A percentile compares a stretch with the other conserved stretches of the same genome.
Conservation (phyloP, 805 yeast species). For the Tetrapisispora fleetii region DNA sequence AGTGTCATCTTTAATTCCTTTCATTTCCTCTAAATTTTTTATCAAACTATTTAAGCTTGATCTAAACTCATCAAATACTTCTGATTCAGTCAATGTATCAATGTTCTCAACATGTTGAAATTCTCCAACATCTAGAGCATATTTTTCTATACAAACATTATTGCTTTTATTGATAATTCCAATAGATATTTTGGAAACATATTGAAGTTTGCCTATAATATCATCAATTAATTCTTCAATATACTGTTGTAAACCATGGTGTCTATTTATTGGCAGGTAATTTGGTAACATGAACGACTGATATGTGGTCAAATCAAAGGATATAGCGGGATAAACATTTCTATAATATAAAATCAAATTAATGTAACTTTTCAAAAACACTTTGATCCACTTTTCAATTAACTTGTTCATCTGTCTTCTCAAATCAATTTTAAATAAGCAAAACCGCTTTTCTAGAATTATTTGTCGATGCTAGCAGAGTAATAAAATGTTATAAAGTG, state of each 20-base stretch:
- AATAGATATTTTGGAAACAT: conserved; percentile 16
- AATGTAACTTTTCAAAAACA: conserved; percentile 31
- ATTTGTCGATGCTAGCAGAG: not conserved
- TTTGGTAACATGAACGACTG: conserved; percentile 35
- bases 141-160: conserved; percentile 21
- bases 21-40: conserved; percentile 17
- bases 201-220: conserved; percentile 16
- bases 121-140: conserved; percentile 26
- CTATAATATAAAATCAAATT: conserved; percentile 31
- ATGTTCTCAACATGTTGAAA: conserved; percentile 17
- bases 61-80: conserved; percentile 26
- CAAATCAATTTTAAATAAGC: not conserved
- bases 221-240: conserved; percentile 28
- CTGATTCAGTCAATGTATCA: conserved; percentile 13
- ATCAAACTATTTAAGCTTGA: conserved; percentile 24
- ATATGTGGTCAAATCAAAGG: conserved; percentile 30
- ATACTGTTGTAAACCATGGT: conserved; percentile 36
- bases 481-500: too few relatives aligned
- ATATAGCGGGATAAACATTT: conserved; percentile 29
- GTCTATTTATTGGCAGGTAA: conserved; percentile 36
- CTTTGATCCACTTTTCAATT: conserved; percentile 18
- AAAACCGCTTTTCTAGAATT: too few relatives aligned
- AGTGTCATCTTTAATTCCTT: conserved; percentile 16
- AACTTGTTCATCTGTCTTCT: not conserved
- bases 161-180: conserved; percentile 17